These are phyloP conservation scores for Pythium inflatum DNA, from an alignment of 352 stramenopile genomes.

Conservation along the genomic window DNA sequence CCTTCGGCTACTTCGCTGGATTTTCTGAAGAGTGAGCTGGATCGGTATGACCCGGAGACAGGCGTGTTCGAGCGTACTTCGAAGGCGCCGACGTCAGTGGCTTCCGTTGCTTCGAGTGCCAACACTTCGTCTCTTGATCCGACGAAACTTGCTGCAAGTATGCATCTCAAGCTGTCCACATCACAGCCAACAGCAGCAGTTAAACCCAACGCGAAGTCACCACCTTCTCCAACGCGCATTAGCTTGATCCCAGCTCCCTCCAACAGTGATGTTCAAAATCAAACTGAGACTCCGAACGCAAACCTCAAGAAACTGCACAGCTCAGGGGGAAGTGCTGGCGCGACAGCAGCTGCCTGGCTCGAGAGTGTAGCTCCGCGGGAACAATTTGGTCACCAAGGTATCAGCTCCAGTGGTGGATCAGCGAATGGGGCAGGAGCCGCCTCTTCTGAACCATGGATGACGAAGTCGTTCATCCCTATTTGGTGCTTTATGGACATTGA, in stretches of 20 bases:
- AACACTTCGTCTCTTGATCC: constrained; percentile 18
- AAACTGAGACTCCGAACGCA: neutral
- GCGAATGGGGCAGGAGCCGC: neutral
- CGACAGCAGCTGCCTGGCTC: constrained; percentile 49
- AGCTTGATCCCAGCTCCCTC: neutral
- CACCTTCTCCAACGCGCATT: constrained; percentile 21
- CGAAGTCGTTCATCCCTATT: constrained; percentile 60
- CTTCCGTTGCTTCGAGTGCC: constrained; percentile 23
- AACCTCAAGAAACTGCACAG: constrained; percentile 31
- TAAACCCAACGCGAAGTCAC: constrained; percentile 27
- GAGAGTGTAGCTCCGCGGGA: constrained; percentile 50
- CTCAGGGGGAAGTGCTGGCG: constrained; percentile 17
- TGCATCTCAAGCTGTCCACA: constrained; percentile 10
- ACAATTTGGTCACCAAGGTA: constrained; percentile 47
- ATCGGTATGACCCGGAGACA: constrained; percentile 60
- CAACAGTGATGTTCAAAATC: neutral
- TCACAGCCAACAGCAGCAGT: neutral
- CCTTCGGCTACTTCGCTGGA: constrained; percentile 47
- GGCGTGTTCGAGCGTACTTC: constrained; percentile 27
- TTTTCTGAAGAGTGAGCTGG: constrained; percentile 61
- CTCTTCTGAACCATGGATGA: constrained; percentile 34
- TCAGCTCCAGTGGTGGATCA: constrained; percentile 19
- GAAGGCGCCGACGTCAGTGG: constrained; percentile 18
- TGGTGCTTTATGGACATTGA: constrained; percentile 79
- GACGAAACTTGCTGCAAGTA: constrained; percentile 18